phyloP scores from a whole-genome alignment of 768 basidiomycete genomes.

The Arthromyces matolae region DNA sequence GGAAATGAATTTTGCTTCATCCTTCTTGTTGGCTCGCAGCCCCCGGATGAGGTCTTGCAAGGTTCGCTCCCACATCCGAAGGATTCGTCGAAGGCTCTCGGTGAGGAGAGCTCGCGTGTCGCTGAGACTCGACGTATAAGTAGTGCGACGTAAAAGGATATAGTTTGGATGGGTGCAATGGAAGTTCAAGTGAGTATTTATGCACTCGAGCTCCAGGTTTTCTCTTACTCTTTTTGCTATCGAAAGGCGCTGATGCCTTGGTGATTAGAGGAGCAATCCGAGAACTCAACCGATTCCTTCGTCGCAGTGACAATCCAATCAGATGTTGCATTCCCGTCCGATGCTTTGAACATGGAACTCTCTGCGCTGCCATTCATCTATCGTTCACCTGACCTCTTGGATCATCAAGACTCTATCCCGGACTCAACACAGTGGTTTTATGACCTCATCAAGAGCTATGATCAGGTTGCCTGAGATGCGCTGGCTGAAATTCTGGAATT shows the following conservation, averaged over 20 bases:
- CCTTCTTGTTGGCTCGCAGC: conserved; percentile 90
- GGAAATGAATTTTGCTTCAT: conserved; percentile 88
- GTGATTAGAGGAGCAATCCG: background rate
- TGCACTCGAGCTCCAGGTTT: too few relatives aligned
- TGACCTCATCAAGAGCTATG: too few relatives aligned
- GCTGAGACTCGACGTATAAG: too few relatives aligned
- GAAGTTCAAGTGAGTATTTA: background rate
- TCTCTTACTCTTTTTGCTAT: too few relatives aligned
- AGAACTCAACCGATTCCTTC: background rate
- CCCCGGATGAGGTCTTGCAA: conserved; percentile 95
- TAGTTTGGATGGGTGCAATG: too few relatives aligned
- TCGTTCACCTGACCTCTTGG: conserved; percentile 11
- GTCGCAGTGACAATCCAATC: background rate
- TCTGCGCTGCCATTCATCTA: conserved; percentile 13
- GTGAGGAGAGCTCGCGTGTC: background rate
- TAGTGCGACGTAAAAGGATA: too few relatives aligned
- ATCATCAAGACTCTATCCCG: conserved; percentile 5
- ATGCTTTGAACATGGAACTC: conserved; percentile 8
- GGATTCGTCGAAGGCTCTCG: background rate
- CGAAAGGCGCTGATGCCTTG: too few relatives aligned
- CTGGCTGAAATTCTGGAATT: too few relatives aligned
- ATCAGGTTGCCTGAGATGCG: too few relatives aligned
- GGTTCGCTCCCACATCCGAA: conserved; percentile 89
- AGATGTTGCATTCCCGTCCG: background rate
- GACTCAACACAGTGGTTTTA: conserved; percentile 12